These are phyloP conservation scores for Tuber aestivum DNA, from an alignment of 495 filamentous ascomycete genomes.

Conservation along the genomic window DNA sequence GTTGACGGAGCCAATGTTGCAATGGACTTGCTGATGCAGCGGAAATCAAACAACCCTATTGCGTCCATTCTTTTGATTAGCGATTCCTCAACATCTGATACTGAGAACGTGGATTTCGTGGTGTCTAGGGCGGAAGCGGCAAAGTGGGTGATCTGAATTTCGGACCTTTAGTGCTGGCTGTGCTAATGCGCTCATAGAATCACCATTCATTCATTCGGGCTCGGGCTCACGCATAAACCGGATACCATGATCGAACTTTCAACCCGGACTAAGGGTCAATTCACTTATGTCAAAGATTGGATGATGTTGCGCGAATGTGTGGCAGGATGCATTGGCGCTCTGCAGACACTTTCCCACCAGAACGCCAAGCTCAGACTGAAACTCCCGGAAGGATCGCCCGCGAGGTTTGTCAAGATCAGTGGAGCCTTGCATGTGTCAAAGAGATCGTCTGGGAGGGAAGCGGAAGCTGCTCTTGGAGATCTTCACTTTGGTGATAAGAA, in stretches of 20 bases:
- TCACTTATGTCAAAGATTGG: conserved; percentile 99
- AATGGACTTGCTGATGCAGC: conserved; percentile 98
- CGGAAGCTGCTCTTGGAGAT: conserved; percentile 88
- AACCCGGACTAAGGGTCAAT: conserved; percentile 90
- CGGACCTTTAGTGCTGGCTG: conserved; percentile 7
- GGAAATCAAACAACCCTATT: conserved; percentile 91
- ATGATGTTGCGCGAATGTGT: conserved; percentile 99
- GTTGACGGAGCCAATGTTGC: conserved; percentile 98
- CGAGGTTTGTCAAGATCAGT: conserved; percentile 97
- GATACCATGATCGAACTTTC: conserved; percentile 98
- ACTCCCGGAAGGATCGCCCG: conserved; percentile 90
- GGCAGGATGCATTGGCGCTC: conserved; percentile 85
- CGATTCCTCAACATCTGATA: conserved; percentile 95
- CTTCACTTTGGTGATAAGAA: conserved; percentile 95
- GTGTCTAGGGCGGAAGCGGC: conserved; percentile 96
- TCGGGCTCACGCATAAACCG: conserved; percentile 95
- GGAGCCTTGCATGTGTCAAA: conserved; percentile 95
- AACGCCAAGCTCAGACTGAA: conserved; percentile 96
- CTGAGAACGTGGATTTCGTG: conserved; percentile 96
- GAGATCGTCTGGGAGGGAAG: conserved; percentile 91
- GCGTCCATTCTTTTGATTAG: conserved; percentile 96
- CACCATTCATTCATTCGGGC: conserved; percentile 90
- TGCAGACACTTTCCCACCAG: conserved; percentile 96
- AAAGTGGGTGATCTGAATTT: conserved; percentile 58
- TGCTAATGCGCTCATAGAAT: conserved; percentile 56